Conservation (phyloP, 2,329 filamentous ascomycete species). For the Talaromyces sp. region DNA sequence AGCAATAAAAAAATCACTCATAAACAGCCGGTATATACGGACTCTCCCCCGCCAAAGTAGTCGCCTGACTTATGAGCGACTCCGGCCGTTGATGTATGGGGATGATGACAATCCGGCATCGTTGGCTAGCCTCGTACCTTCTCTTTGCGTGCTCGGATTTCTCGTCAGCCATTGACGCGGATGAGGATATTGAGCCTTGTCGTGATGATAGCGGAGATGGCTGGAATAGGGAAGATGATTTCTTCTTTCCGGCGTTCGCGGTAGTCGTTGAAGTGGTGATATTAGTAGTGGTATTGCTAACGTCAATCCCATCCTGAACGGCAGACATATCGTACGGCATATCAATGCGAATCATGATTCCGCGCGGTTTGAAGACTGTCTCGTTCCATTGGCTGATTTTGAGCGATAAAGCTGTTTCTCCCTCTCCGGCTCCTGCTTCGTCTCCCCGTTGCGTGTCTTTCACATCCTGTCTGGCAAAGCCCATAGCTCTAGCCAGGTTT, state of each 20-base stretch:
- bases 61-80: constrained; percentile 2
- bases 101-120: constrained; percentile 29
- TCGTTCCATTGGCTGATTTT: constrained; percentile 31
- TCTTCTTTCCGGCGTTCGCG: background rate
- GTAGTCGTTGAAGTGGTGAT: background rate
- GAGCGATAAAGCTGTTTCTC: constrained; percentile 19
- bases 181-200: constrained; percentile 9
- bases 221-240: background rate
- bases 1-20: background rate
- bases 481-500: constrained; percentile 27
- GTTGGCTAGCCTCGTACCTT: constrained; percentile 7
- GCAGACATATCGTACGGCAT: constrained; percentile 29
- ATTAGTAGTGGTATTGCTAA: constrained; percentile 8
- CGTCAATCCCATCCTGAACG: constrained; percentile 24
- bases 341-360: constrained; percentile 31
- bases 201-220: constrained; percentile 10
- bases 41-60: constrained; percentile 11
- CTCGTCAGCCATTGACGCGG: background rate
- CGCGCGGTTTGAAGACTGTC: constrained; percentile 27
- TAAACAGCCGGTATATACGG: constrained; percentile 14
- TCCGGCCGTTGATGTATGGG: constrained; percentile 19
- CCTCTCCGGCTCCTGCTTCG: background rate
- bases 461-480: background rate
- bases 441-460: background rate
- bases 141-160: background rate